Base-by-base conservation (phyloP, 1,284 basidiomycete species). In the Boletellus deceptivus region DNA sequence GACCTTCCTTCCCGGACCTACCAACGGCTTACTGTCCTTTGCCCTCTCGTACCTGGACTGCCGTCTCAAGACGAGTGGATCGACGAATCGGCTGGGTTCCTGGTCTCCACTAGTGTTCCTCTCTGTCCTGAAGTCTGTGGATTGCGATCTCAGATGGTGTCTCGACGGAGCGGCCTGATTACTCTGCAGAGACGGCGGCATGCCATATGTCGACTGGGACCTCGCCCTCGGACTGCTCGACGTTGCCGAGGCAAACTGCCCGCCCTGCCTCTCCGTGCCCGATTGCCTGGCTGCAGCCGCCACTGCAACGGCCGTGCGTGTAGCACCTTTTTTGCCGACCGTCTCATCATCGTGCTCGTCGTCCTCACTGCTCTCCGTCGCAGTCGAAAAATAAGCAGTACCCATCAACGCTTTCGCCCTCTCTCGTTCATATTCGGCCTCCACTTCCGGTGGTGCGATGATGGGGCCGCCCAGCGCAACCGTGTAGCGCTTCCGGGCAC, bases 381-480 rank as follows among this genome's bases (percentile, higher is more conserved):
- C 70, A 3, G 68, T 63, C 0, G 79, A 75, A 58, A 77, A 76
- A 49, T 71, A 69, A 1, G 74, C 72, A 3, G 71, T 75, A 4
- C 74, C 76, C 47, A 62, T 55, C 52, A 54, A 20, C 48, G 56
- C 34, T 24, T 20, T 60, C 16, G 59, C 56, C 17, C 46, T 27
- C 46, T 64, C 68, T 10, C 57, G 64, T 42, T 68, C 69, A 49
- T 68, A 64, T 49, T 67, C 68, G 6, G 55, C 53, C 14, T 73
- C 59, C 38, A 61, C 59, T 38, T 76, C 75, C 8, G 75, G 69
- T 33, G 78, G 72, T 44, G 75, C 68, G 29, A 78, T 75, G 53
- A 86, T 81, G 0, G 84, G 84, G 5, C 78, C 82, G 14, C 89
- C 89, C 0, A 91, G 75, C 1, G 89, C 88, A 40, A 91, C 87